phyloP scores from a whole-genome alignment of 768 basidiomycete genomes.

The Termitomyces sp. region DNA sequence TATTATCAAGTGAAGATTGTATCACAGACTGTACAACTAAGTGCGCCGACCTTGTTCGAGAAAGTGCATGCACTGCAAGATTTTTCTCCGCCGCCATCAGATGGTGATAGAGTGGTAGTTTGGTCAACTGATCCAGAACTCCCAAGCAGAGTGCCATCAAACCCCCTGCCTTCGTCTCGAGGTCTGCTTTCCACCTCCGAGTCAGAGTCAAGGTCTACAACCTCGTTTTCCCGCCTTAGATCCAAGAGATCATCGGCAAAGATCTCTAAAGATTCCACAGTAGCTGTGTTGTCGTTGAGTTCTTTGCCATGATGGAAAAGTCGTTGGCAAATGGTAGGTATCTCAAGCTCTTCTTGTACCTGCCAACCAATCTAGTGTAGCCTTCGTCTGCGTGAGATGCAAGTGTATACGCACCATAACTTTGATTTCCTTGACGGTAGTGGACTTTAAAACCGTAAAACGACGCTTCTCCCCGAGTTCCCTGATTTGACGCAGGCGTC shows the following conservation, averaged over 20 bases:
- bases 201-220: slow-evolving; percentile 53
- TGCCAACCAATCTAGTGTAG: slow-evolving; percentile 25
- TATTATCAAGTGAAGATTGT: slow-evolving; percentile 35
- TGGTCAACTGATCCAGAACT: slow-evolving; percentile 26
- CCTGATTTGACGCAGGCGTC: slow-evolving; percentile 61
- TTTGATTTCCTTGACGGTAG: slow-evolving; percentile 79
- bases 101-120: slow-evolving; percentile 13
- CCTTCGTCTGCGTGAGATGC: neutral
- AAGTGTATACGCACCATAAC: slow-evolving; percentile 48
- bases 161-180: slow-evolving; percentile 63
- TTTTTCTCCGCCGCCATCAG: slow-evolving; percentile 26
- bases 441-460: slow-evolving; percentile 59
- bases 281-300: slow-evolving; percentile 60
- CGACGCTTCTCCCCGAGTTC: slow-evolving; percentile 48
- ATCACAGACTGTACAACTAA: slow-evolving; percentile 48
- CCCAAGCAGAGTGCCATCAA: slow-evolving; percentile 71
- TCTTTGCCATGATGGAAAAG: slow-evolving; percentile 63
- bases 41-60: slow-evolving; percentile 43
- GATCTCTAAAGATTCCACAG: slow-evolving; percentile 52
- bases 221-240: slow-evolving; percentile 61
- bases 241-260: slow-evolving; percentile 63
- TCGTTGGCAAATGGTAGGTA: slow-evolving; percentile 77
- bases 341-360: slow-evolving; percentile 60
- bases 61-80: slow-evolving; percentile 61
- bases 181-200: slow-evolving; percentile 48